Conservation (phyloP, 352 stramenopile genomes). For the Ochromonadaceae sp. region DNA sequence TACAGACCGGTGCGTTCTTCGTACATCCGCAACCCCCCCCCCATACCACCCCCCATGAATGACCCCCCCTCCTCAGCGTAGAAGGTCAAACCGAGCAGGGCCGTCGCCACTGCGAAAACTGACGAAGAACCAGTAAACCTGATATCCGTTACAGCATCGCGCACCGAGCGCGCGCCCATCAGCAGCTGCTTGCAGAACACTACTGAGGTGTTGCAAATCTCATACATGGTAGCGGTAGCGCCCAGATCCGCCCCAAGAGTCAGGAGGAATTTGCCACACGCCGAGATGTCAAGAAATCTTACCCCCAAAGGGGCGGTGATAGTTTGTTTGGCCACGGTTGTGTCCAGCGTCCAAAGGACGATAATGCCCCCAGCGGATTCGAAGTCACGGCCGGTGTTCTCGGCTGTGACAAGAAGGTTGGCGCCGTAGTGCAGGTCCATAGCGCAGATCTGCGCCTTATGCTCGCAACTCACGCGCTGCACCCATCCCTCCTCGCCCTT, state of each 20-base stretch:
- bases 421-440: neutral
- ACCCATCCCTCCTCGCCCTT: too few species aligned
- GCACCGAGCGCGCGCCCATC: neutral
- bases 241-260: neutral
- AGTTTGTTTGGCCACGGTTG: neutral
- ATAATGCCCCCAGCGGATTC: neutral
- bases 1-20: neutral
- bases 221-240: neutral
- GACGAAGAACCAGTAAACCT: neutral
- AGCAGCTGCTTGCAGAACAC: conserved; percentile 1
- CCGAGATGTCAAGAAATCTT: neutral
- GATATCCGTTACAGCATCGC: neutral
- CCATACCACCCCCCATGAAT: neutral
- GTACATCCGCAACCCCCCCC: neutral
- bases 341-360: neutral
- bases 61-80: neutral
- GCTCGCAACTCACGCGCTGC: too few species aligned
- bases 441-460: too few species aligned
- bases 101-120: neutral
- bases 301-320: neutral
- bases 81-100: neutral
- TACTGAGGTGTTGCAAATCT: neutral
- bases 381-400: neutral
- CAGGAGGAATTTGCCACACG: neutral
- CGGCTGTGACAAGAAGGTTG: neutral